Evolutionary conservation across 2,329 filamentous ascomycete species (phyloP).

Genomic region (Plectosphaerella cucumerina): DNA sequence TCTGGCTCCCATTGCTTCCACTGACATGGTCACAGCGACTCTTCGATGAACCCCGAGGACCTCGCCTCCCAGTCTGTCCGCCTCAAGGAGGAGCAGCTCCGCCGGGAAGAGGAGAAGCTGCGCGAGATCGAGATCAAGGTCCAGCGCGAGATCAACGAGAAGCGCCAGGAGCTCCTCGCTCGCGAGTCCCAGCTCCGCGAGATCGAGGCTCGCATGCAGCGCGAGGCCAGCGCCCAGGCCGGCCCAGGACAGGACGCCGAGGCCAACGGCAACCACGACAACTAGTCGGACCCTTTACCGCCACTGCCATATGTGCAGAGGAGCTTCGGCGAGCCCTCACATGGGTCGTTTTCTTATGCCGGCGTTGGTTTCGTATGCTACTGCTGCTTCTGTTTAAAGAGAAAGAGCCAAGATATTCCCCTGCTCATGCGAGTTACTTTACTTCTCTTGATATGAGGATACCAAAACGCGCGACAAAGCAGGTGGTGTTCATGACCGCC

Average conservation of each 20-base stretch:
- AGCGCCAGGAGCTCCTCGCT: slow-evolving; percentile 95
- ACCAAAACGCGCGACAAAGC: slow-evolving; percentile 15
- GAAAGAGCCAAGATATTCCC: slow-evolving; percentile 32
- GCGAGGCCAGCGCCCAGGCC: slow-evolving; percentile 62
- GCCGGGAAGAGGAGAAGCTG: slow-evolving; percentile 98
- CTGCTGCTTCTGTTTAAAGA: slow-evolving; percentile 28
- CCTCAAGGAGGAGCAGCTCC: slow-evolving; percentile 98
- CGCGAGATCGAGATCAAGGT: slow-evolving; percentile 99
- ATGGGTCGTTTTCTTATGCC: slow-evolving; percentile 40
- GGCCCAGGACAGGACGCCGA: slow-evolving; percentile 35
- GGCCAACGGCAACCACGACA: slow-evolving; percentile 52
- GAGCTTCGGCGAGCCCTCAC: too few relatives aligned
- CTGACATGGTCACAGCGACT: slow-evolving; percentile 52
- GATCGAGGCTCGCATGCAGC: slow-evolving; percentile 96
- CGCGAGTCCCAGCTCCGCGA: slow-evolving; percentile 98
- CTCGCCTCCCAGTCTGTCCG: slow-evolving; percentile 95
- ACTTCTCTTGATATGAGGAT: slow-evolving; percentile 28
- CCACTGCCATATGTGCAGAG: too few relatives aligned
- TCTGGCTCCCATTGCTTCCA: neutral
- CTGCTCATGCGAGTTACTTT: slow-evolving; percentile 32
- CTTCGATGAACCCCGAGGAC: slow-evolving; percentile 96
- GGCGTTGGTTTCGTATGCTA: slow-evolving; percentile 44
- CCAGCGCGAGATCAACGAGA: slow-evolving; percentile 99
- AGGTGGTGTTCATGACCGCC: slow-evolving; percentile 12
- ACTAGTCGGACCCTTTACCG: slow-evolving; percentile 32